These are phyloP conservation scores for Saccharomycopsis crataegensis DNA, from an alignment of 1,139 yeast species.

Conservation along the genomic window DNA sequence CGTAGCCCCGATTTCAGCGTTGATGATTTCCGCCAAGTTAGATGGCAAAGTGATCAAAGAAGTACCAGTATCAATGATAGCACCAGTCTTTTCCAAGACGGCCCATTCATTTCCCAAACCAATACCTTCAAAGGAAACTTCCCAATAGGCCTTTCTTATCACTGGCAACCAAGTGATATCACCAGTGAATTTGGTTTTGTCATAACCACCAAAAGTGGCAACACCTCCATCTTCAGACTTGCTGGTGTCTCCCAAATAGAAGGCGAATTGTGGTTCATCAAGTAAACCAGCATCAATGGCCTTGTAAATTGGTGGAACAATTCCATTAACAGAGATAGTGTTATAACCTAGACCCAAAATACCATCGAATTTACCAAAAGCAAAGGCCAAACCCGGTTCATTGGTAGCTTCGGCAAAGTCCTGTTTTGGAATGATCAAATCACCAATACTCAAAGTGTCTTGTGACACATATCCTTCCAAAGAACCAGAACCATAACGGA, in stretches of 20 bases:
- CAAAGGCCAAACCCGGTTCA: slow-evolving; percentile 97
- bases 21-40: slow-evolving; percentile 88
- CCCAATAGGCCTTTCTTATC: slow-evolving; percentile 99
- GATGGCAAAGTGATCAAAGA: slow-evolving; percentile 92
- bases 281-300: slow-evolving; percentile 76
- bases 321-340: slow-evolving; percentile 76
- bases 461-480: slow-evolving; percentile 87
- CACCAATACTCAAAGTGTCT: slow-evolving; percentile 76
- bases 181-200: slow-evolving; percentile 65
- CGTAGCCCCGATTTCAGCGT: slow-evolving; percentile 93
- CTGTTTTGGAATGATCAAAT: slow-evolving; percentile 74
- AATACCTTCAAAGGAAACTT: slow-evolving; percentile 84
- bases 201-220: slow-evolving; percentile 93
- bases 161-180: slow-evolving; percentile 92
- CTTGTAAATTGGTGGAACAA: slow-evolving; percentile 90
- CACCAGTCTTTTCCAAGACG: slow-evolving; percentile 75
- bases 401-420: slow-evolving; percentile 95
- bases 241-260: slow-evolving; percentile 75
- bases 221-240: slow-evolving; percentile 71
- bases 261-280: slow-evolving; percentile 80
- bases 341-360: slow-evolving; percentile 91
- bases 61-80: slow-evolving; percentile 98
- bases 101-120: slow-evolving; percentile 91
- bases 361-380: slow-evolving; percentile 97
- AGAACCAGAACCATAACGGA: slow-evolving; percentile 88